These are phyloP conservation scores for Penicillium crustosum DNA, from an alignment of 2,329 filamentous ascomycete genomes.

Conservation along the genomic window DNA sequence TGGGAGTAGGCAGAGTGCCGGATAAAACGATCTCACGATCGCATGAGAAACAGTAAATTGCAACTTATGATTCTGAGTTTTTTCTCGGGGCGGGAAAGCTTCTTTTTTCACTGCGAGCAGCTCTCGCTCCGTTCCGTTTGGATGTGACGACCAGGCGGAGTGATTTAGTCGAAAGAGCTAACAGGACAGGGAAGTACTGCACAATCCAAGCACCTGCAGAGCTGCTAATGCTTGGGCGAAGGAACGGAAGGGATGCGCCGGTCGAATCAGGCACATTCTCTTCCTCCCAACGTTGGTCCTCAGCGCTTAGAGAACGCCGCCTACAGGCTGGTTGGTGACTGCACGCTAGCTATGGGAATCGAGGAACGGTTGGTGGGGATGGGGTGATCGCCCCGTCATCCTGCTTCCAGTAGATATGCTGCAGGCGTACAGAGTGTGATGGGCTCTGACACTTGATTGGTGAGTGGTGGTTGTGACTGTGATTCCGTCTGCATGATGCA, in stretches of 20 bases:
- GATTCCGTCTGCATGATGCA: slow-evolving; percentile 31
- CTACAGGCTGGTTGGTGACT: slow-evolving; percentile 17
- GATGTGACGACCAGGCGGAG: slow-evolving; percentile 18
- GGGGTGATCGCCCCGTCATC: slow-evolving; percentile 7
- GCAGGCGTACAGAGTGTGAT: slow-evolving; percentile 24
- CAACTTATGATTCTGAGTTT: background rate
- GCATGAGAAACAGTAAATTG: slow-evolving; percentile 17
- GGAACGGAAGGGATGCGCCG: slow-evolving; percentile 4
- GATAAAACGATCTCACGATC: slow-evolving; percentile 13
- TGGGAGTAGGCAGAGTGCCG: slow-evolving; percentile 14
- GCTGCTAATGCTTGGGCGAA: slow-evolving; percentile 1
- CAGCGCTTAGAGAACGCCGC: slow-evolving; percentile 25
- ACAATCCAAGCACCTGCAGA: slow-evolving; percentile 9
- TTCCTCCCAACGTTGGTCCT: slow-evolving; percentile 1
- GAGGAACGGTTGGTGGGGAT: slow-evolving; percentile 11
- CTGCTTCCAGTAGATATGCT: slow-evolving; percentile 11
- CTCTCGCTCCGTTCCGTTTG: slow-evolving; percentile 3
- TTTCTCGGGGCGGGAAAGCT: slow-evolving; percentile 20
- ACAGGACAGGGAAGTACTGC: background rate
- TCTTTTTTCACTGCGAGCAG: slow-evolving; percentile 26
- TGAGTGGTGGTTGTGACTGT: slow-evolving; percentile 33
- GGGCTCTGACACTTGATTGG: slow-evolving; percentile 24
- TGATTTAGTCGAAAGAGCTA: background rate
- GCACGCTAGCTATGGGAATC: background rate
- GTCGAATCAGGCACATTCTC: slow-evolving; percentile 19